A percentile compares a stretch with the other conserved stretches of the same genome.
These are phyloP conservation scores for Penicillium dipodomyicola DNA, from an alignment of 495 filamentous ascomycete species.

Conservation along the genomic window DNA sequence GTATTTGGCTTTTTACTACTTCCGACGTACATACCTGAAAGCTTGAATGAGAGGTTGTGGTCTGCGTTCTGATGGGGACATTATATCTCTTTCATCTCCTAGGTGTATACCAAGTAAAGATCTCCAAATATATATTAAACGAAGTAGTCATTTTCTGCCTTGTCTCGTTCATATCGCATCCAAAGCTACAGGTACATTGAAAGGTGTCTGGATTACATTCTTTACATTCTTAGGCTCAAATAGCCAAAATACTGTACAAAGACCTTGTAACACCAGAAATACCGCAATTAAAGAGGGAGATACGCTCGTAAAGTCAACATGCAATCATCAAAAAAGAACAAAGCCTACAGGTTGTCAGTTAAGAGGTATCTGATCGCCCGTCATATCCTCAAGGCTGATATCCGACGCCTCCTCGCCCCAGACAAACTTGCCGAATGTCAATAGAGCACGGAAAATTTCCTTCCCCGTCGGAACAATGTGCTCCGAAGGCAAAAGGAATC, in stretches of 20 bases:
- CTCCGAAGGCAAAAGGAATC: constrained; percentile 83
- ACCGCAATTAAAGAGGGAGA: too few relatives aligned
- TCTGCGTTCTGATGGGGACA: too few relatives aligned
- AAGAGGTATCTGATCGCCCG: constrained; percentile 1
- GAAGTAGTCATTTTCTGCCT: too few relatives aligned
- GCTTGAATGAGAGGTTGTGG: too few relatives aligned
- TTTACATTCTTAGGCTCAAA: neutral
- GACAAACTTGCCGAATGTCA: constrained; percentile 77
- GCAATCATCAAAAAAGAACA: constrained; percentile 3
- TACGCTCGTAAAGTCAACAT: constrained; percentile 8
- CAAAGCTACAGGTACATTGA: neutral
- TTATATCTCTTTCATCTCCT: too few relatives aligned
- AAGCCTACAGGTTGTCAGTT: neutral
- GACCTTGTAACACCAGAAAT: neutral
- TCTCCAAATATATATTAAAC: too few relatives aligned
- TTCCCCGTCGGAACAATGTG: constrained; percentile 88
- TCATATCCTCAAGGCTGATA: neutral
- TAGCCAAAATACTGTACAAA: neutral
- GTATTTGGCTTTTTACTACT: too few relatives aligned
- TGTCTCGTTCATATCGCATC: too few relatives aligned
- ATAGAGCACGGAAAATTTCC: constrained; percentile 76
- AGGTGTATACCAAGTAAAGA: too few relatives aligned
- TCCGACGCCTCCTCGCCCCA: constrained; percentile 37
- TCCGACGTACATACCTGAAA: too few relatives aligned
- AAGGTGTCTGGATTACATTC: neutral